These are phyloP conservation scores for Termitomyces sp. DNA, from an alignment of 768 basidiomycete species.

Conservation along the genomic window DNA sequence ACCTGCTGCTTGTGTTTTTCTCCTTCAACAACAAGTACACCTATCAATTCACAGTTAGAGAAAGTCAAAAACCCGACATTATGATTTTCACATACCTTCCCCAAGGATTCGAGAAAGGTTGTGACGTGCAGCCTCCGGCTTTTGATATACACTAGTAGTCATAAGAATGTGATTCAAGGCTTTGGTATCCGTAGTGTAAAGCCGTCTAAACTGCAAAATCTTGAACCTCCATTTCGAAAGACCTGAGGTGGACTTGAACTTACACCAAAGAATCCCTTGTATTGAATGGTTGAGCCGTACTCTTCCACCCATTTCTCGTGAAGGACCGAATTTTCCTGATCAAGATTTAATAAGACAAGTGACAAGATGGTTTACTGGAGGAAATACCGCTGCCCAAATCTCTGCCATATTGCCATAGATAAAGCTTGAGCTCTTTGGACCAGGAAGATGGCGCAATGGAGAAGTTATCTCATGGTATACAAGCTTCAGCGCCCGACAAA, in stretches of 20 bases:
- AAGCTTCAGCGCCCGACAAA: slow-evolving; percentile 31
- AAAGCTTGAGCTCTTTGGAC: slow-evolving; percentile 43
- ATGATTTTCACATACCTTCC: slow-evolving; percentile 25
- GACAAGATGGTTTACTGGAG: not conserved
- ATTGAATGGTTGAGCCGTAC: slow-evolving; percentile 17
- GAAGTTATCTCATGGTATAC: slow-evolving; percentile 35
- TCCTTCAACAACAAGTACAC: slow-evolving; percentile 48
- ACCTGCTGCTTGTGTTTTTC: slow-evolving; percentile 47
- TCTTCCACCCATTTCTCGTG: slow-evolving; percentile 20
- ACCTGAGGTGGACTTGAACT: slow-evolving; percentile 23
- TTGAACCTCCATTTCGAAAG: slow-evolving; percentile 50
- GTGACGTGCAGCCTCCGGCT: slow-evolving; percentile 40
- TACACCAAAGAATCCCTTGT: slow-evolving; percentile 40
- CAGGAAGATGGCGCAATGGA: slow-evolving; percentile 47
- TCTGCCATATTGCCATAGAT: slow-evolving; percentile 49
- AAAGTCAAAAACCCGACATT: no score
- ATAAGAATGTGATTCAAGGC: slow-evolving; percentile 64
- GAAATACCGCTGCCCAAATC: slow-evolving; percentile 38
- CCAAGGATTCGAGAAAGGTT: slow-evolving; percentile 42
- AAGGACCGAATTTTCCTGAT: slow-evolving; percentile 32
- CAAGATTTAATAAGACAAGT: not conserved
- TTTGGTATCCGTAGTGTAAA: slow-evolving; percentile 25
- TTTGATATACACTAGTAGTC: slow-evolving; percentile 54
- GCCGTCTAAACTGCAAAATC: slow-evolving; percentile 24
- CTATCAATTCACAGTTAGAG: slow-evolving; percentile 25